Base-by-base conservation (phyloP, 768 basidiomycete genomes). In the Suillus lakei region DNA sequence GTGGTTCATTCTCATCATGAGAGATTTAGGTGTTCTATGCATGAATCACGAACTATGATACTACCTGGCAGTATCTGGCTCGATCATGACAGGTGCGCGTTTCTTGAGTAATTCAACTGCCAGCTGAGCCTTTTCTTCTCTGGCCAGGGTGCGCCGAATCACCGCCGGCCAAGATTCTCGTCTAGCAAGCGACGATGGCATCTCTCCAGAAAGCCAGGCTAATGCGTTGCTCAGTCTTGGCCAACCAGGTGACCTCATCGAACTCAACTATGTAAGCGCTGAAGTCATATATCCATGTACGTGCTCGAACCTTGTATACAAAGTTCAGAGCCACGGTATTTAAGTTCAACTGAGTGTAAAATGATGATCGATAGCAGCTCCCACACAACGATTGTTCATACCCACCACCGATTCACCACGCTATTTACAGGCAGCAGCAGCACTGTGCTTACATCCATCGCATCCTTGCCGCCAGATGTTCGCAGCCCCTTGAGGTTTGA, bases 301-400 rank as follows among this genome's bases (percentile, higher is more conserved):
- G 38, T 41, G 26, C 56, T 28, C 10, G 58, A 59, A 59, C 58
- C 58, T 59, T 59, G 38, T 28, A 41, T 41, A 30, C 58, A 59
- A 41, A 59, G 58, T 59, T 59, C 5, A 59, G 18, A 58, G 38
- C 9, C 8, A 58, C 56, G 7, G 5, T 41, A 28, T 59, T 38
- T 59, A 28, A 41, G 58, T 59, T 59, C 39, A 59, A 41, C 58
- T 59, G 39, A 59, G 58, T 28, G 58, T 59, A 41, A 26, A 59
- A 41, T 32, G 30, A 32, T 21, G 53, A 32, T 30, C 51, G 30
- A 32, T 54, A 54, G 34, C 6, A 32, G 21, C 10, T 59, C 39
- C 38, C 39, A 28, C 58, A 12, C 58, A 56, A 36, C 13, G n/a
- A 23, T 41, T 54, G 21, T 12, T 6, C 30, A 54, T 13, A 54